phyloP scores from a whole-genome alignment of 129 eudicot genomes.

The Centrapalus pauciflorus region DNA sequence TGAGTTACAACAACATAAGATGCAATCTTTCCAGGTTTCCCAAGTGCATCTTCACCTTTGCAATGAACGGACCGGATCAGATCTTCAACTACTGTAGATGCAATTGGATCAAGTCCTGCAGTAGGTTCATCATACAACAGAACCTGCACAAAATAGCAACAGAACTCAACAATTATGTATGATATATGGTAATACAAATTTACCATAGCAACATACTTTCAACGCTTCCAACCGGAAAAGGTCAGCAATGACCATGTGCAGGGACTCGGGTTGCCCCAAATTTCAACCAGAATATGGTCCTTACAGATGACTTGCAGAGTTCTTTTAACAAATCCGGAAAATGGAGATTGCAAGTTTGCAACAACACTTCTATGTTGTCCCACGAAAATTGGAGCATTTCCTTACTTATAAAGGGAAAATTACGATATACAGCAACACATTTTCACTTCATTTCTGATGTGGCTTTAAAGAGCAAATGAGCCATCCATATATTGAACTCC shows the following conservation, averaged over 20 bases:
- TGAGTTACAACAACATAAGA: slow-evolving; percentile 94
- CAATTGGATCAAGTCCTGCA: slow-evolving; percentile 98
- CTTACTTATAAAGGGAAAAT: not conserved
- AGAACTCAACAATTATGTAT: too few relatives aligned
- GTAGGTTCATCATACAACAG: slow-evolving; percentile 94
- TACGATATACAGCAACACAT: not conserved
- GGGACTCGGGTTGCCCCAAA: too few relatives aligned
- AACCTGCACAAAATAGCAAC: slow-evolving; percentile 50
- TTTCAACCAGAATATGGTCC: too few relatives aligned
- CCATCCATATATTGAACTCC: too few relatives aligned
- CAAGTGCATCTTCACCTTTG: slow-evolving; percentile 69
- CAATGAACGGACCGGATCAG: slow-evolving; percentile 90
- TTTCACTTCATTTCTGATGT: not conserved
- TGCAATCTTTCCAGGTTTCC: slow-evolving; percentile 82
- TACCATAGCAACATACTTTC: too few relatives aligned
- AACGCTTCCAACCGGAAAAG: too few relatives aligned
- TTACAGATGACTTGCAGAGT: too few relatives aligned
- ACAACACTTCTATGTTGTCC: not conserved
- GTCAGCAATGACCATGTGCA: too few relatives aligned
- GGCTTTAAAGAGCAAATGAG: not conserved
- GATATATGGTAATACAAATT: too few relatives aligned
- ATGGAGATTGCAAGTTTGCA: not conserved
- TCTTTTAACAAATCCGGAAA: too few relatives aligned
- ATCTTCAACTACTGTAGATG: slow-evolving; percentile 98
- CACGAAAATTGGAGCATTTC: not conserved